These are phyloP conservation scores for Paramarasmius palmivorus DNA, from an alignment of 1,284 basidiomycete genomes.

Conservation along the genomic window DNA sequence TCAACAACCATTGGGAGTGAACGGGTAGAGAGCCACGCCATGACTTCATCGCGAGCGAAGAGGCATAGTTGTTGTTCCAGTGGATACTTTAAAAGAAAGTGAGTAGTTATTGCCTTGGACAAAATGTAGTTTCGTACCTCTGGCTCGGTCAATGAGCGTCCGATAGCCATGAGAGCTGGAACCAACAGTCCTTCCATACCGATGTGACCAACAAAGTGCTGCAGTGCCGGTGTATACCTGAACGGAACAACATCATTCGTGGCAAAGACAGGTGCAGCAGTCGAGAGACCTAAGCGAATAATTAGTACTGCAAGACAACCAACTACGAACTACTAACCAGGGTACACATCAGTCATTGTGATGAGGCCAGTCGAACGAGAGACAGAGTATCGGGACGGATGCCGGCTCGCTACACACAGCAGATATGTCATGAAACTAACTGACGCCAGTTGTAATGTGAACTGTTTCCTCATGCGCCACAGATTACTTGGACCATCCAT, in stretches of 20 bases:
- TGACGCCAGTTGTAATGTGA: constrained; percentile 87
- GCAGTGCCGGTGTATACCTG: constrained; percentile 96
- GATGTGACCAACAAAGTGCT: constrained; percentile 88
- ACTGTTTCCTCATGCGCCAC: constrained; percentile 98
- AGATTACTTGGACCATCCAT: constrained; percentile 87
- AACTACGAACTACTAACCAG: constrained; percentile 52
- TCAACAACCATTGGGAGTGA: constrained; percentile 58
- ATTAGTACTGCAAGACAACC: not conserved
- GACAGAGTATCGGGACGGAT: constrained; percentile 86
- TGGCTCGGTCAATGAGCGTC: constrained; percentile 86
- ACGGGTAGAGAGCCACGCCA: constrained; percentile 64
- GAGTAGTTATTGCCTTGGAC: not conserved
- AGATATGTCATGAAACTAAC: constrained; percentile 93
- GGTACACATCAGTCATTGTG: constrained; percentile 88
- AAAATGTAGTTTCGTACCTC: constrained; percentile 57
- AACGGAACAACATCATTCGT: constrained; percentile 92
- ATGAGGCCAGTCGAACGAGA: constrained; percentile 89
- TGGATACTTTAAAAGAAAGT: constrained; percentile 59
- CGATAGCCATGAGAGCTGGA: constrained; percentile 89
- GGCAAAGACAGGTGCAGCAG: constrained; percentile 62
- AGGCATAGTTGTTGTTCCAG: constrained; percentile 88
- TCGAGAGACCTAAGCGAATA: constrained; percentile 34
- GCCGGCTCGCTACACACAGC: constrained; percentile 83
- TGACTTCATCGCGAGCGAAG: constrained; percentile 93
- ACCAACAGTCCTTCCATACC: constrained; percentile 91